phyloP scores from a whole-genome alignment of 495 filamentous ascomycete species.

The Diplogelasinospora grovesii region DNA sequence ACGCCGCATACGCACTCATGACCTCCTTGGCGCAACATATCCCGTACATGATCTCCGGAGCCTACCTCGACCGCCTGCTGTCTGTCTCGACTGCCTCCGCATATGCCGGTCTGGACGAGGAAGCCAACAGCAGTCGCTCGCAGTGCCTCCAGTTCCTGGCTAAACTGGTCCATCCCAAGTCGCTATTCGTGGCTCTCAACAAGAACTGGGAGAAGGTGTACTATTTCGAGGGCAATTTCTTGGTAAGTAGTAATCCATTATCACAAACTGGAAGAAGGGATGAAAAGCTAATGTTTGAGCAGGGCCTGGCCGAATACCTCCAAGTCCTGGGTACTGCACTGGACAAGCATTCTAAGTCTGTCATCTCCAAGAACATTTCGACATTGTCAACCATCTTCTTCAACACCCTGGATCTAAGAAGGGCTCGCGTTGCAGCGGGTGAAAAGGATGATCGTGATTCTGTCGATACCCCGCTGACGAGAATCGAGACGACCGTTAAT shows the following conservation, averaged over 20 bases:
- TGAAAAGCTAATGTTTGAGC: slow-evolving; percentile 14
- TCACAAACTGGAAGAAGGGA: slow-evolving; percentile 9
- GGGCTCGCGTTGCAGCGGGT: slow-evolving; percentile 31
- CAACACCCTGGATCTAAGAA: slow-evolving; percentile 64
- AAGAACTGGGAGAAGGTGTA: slow-evolving; percentile 62
- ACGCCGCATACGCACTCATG: slow-evolving; percentile 73
- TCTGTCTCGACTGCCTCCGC: slow-evolving; percentile 62
- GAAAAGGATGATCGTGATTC: slow-evolving; percentile 14
- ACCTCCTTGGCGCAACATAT: slow-evolving; percentile 70
- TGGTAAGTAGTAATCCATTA: slow-evolving; percentile 37
- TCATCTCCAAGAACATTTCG: slow-evolving; percentile 60
- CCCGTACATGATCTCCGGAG: slow-evolving; percentile 75
- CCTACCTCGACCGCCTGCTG: slow-evolving; percentile 64
- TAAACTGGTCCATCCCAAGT: slow-evolving; percentile 62
- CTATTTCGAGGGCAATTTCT: slow-evolving; percentile 48
- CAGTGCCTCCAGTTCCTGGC: slow-evolving; percentile 67
- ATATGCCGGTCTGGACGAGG: slow-evolving; percentile 45
- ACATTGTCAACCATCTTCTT: slow-evolving; percentile 65
- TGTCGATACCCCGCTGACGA: too few species aligned
- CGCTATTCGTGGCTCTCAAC: slow-evolving; percentile 58
- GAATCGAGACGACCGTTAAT: slow-evolving; percentile 58
- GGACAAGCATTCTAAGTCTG: slow-evolving; percentile 67
- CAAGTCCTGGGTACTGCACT: slow-evolving; percentile 59
- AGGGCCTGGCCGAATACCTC: slow-evolving; percentile 63
- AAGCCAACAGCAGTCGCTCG: slow-evolving; percentile 54